phyloP scores from a whole-genome alignment of 2,329 filamentous ascomycete species.

The Elsinoe fawcettii region DNA sequence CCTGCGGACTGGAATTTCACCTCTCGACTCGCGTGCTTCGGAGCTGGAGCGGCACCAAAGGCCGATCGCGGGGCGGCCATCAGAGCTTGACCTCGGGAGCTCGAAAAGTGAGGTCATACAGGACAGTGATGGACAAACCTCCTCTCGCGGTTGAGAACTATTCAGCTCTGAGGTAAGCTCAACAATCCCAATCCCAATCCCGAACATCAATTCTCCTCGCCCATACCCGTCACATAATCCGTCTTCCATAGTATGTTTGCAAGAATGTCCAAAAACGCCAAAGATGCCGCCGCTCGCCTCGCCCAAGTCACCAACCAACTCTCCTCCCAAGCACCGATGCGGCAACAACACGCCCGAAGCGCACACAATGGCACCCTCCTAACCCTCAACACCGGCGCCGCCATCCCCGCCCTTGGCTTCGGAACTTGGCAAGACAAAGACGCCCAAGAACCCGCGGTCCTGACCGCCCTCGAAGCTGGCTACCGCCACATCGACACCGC shows the following conservation, averaged over 20 bases:
- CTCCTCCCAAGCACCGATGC: constrained; percentile 21
- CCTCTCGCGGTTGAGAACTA: neutral
- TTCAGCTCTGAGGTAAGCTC: neutral
- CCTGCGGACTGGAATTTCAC: no score
- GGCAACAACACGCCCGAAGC: constrained; percentile 21
- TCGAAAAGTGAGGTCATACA: constrained; percentile 1
- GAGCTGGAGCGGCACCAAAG: neutral
- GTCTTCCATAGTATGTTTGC: constrained; percentile 15
- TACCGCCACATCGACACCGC: constrained; percentile 46
- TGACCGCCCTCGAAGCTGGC: constrained; percentile 41
- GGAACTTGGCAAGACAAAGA: constrained; percentile 49
- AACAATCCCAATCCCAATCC: neutral
- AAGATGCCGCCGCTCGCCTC: constrained; percentile 20
- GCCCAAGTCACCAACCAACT: constrained; percentile 23
- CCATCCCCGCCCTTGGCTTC: constrained; percentile 38
- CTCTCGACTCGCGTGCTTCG: no score
- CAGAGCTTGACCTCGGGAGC: neutral
- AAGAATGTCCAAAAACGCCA: constrained; percentile 17
- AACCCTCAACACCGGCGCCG: constrained; percentile 40
- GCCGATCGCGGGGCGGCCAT: constrained; percentile 6
- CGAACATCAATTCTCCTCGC: no score
- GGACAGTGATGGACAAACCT: neutral
- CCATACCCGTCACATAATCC: neutral
- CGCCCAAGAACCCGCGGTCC: constrained; percentile 43
- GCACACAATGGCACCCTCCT: constrained; percentile 16